Conservation (phyloP, 305 asterid genomes). For the Fraxinus albicans region DNA sequence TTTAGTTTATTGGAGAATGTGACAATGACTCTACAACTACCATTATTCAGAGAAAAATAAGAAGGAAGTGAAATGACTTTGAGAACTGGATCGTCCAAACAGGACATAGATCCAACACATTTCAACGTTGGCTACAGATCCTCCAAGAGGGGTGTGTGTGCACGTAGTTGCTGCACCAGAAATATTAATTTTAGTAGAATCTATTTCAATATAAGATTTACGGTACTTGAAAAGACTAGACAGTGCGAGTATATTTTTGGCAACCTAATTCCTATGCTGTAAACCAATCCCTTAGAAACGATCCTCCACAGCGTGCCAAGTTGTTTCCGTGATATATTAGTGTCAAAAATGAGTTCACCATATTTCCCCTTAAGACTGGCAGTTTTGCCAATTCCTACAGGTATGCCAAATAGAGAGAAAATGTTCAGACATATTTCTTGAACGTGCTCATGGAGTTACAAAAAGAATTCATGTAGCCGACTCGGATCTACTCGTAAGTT, state of each 20-base stretch:
- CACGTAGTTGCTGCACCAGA: constrained; percentile 9
- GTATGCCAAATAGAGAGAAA: not conserved
- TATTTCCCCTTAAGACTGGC: not conserved
- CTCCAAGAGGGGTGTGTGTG: constrained; percentile 71
- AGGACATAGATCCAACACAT: constrained; percentile 59
- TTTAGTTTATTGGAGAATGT: no score
- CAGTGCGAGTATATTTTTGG: not conserved
- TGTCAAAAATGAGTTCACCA: not conserved
- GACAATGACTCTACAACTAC: no score
- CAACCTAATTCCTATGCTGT: not conserved
- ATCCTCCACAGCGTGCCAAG: not conserved
- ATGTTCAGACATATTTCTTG: not conserved
- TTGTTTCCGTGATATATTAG: not conserved
- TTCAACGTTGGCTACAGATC: constrained; percentile 56
- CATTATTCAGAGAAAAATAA: no score
- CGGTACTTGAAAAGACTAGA: not conserved
- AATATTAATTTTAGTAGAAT: not conserved
- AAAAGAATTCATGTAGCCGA: not conserved
- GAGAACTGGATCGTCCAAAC: constrained; percentile 61
- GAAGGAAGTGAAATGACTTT: not conserved
- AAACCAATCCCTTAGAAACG: not conserved
- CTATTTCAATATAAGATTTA: not conserved
- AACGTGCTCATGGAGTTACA: not conserved
- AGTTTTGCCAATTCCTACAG: not conserved
- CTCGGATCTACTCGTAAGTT: constrained; percentile 45